phyloP scores from a whole-genome alignment of 2,329 filamentous ascomycete species.

The Sarocladium strictum region DNA sequence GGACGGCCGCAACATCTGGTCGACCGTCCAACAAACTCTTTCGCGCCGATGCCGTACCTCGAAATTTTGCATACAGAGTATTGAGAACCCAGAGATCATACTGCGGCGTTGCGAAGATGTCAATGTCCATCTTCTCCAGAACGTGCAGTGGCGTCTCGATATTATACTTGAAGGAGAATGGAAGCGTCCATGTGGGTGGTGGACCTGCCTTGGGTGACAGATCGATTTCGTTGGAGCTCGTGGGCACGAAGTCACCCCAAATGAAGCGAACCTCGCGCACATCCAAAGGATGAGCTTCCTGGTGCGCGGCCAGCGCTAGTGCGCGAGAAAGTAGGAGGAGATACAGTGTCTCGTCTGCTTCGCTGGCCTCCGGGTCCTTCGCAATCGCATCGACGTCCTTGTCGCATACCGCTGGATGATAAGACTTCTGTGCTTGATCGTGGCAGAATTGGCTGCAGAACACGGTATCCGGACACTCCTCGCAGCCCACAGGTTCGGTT shows the following conservation, averaged over 20 bases:
- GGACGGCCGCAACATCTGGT: constrained; percentile 87
- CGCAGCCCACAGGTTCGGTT: constrained; percentile 45
- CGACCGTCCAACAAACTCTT: constrained; percentile 71
- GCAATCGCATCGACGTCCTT: constrained; percentile 60
- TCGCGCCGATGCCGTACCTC: constrained; percentile 83
- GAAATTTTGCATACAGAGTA: constrained; percentile 86
- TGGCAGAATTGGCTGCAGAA: constrained; percentile 59
- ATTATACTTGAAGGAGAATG: constrained; percentile 73
- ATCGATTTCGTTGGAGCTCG: constrained; percentile 46
- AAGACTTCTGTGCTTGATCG: constrained; percentile 49
- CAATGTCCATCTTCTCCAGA: constrained; percentile 78
- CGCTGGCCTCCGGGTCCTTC: constrained; percentile 54
- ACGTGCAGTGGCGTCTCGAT: constrained; percentile 70
- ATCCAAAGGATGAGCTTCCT: constrained; percentile 57
- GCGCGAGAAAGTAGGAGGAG: constrained; percentile 56
- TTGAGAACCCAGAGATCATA: constrained; percentile 83
- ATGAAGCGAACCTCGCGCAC: constrained; percentile 60
- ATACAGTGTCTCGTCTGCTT: constrained; percentile 57
- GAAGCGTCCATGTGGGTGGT: constrained; percentile 60
- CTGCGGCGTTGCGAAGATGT: constrained; percentile 57
- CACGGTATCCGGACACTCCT: constrained; percentile 58
- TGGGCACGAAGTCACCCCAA: constrained; percentile 61
- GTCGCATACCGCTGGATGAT: constrained; percentile 61
- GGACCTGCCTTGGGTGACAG: constrained; percentile 48
- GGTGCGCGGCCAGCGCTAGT: constrained; percentile 57